Evolutionary conservation across 768 basidiomycete species (phyloP), one percentile per base, ranked within the genome.

Genomic region (Exidia glandulosa): DNA sequence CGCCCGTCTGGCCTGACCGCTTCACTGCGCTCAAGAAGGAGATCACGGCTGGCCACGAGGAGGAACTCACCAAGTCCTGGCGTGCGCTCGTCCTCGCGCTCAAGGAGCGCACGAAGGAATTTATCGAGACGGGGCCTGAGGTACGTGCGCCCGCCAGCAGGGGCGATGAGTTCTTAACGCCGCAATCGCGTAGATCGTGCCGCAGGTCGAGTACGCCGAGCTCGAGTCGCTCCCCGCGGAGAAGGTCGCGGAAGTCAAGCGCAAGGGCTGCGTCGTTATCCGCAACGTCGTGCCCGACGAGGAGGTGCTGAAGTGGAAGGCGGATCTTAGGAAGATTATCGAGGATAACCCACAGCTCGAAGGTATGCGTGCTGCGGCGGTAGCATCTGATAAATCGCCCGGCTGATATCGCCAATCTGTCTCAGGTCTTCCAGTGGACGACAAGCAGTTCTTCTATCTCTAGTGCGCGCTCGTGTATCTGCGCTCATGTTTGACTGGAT

Each of bases 381-480:
- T 7, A 47, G 14, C 16, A 14, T 27, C 59, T 30, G 52, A 29
- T 60, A n/a, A n/a, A n/a, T 59, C 30, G 23, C 25, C 10, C 47
- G 27, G 54, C 7, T 34, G 29, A 31, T 56, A 3, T 47, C 1
- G 25, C 56, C 57, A n/a, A n/a, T n/a, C n/a, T n/a, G n/a, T n/a
- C n/a, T n/a, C 45, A 85, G 83, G 84, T 19, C 58, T 76, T 32
- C 84, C 86, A 0, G 75, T 62, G 4, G 63, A 77, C n/a, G 72
- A 88, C 64, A 86, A 84, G 57, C 86, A 88, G 64, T 87, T 89
- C 71, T 88, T 85, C 71, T 73, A 82, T 66, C 79, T 88, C 56
- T 88, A 87, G 86, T 86, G 64, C 57, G 81, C 74, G 29, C 63
- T 34, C 59, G 32, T 66, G 36, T 45, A 32, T 6, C 31, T 48